These are phyloP conservation scores for Boletus barrowsii DNA, from an alignment of 768 basidiomycete species.

Conservation along the genomic window DNA sequence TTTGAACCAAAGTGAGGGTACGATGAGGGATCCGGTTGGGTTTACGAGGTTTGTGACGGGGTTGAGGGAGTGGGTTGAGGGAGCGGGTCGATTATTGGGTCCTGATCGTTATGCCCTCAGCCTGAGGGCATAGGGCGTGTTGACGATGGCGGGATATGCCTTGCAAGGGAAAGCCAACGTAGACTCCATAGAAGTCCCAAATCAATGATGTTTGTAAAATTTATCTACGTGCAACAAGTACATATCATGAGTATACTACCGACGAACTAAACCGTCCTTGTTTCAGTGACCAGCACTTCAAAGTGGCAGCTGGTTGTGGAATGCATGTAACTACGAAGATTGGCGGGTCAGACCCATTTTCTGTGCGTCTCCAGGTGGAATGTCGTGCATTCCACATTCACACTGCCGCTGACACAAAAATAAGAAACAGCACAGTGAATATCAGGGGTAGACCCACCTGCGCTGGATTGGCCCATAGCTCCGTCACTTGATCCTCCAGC, in stretches of 20 bases:
- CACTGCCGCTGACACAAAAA: constrained; percentile 5
- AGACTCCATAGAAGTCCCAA: too few species aligned
- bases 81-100: too few species aligned
- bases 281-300: constrained; percentile 1
- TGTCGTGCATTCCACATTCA: background rate
- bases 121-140: too few species aligned
- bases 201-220: too few species aligned
- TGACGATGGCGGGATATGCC: too few species aligned
- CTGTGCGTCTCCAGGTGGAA: background rate
- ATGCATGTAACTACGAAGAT: background rate
- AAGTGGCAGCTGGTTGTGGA: background rate
- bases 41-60: too few species aligned
- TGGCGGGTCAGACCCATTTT: background rate
- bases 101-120: too few species aligned
- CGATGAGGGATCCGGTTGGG: too few species aligned
- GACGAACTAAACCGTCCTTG: background rate
- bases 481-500: constrained; percentile 10
- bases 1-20: constrained; percentile 25
- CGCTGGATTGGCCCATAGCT: background rate
- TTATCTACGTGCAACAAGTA: background rate
- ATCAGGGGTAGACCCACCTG: background rate
- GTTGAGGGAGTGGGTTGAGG: too few species aligned
- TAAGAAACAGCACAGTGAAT: background rate
- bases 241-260: background rate
- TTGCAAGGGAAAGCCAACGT: too few species aligned